Percentiles rank a stretch among this genome's conserved stretches.
These are phyloP conservation scores for Elaeis guineensis DNA, from an alignment of 176 grass and related monocot genomes.

Conservation along the genomic window DNA sequence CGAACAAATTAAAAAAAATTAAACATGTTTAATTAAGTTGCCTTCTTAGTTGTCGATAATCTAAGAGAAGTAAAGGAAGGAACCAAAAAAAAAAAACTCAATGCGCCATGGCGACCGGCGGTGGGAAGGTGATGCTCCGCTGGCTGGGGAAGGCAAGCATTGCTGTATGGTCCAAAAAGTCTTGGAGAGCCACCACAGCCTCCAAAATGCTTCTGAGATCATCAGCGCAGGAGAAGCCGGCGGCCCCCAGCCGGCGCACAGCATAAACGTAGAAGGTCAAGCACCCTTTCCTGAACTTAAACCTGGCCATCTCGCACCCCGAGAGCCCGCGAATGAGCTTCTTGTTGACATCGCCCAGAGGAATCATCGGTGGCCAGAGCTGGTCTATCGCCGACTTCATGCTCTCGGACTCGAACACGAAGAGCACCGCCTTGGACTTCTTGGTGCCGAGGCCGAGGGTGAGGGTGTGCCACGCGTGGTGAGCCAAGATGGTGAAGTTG, in stretches of 20 bases:
- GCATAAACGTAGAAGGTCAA: constrained; percentile 97
- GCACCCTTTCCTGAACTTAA: constrained; percentile 97
- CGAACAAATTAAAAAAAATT: not conserved
- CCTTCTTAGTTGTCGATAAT: too few relatives aligned
- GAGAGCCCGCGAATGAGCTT: constrained; percentile 83
- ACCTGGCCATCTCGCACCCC: constrained; percentile 86
- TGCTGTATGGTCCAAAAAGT: constrained; percentile 88
- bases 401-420: constrained; percentile 86
- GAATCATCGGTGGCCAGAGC: constrained; percentile 70
- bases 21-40: too few relatives aligned
- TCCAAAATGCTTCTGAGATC: constrained; percentile 67
- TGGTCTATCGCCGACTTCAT: constrained; percentile 85
- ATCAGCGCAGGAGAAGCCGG: constrained; percentile 71
- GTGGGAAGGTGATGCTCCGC: constrained; percentile 75
- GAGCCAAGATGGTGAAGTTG: constrained; percentile 96
- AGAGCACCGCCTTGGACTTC: constrained; percentile 87
- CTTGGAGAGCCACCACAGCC: constrained; percentile 66
- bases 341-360: constrained; percentile 91
- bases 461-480: constrained; percentile 95
- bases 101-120: constrained; percentile 39
- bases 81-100: not conserved
- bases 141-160: constrained; percentile 95
- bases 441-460: constrained; percentile 94
- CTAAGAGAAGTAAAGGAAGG: not conserved
- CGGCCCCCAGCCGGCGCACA: constrained; percentile 66